Conservation (phyloP, 2,329 filamentous ascomycete species). For the Leptoxyphium fumago region DNA sequence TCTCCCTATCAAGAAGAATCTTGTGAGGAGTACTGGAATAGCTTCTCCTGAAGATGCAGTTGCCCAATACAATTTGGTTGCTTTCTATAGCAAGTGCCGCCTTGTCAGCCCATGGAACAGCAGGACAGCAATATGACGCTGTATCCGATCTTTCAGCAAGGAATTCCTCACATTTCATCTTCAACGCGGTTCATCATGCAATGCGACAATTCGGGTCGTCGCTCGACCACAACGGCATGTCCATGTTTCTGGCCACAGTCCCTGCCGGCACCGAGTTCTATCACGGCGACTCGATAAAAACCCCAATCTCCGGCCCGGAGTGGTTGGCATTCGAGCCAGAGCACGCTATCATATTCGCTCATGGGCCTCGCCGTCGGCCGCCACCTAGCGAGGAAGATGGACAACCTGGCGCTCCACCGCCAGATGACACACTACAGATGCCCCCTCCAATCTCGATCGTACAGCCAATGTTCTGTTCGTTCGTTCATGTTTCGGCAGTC, state of each 20-base stretch:
- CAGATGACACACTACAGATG: not conserved
- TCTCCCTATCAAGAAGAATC: no score
- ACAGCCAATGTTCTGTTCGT: no score
- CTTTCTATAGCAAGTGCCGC: no score
- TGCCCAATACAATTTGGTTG: no score
- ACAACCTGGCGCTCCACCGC: not conserved
- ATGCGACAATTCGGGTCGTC: slow-evolving; percentile 63
- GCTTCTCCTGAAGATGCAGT: no score
- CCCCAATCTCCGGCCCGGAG: slow-evolving; percentile 40
- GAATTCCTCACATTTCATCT: slow-evolving; percentile 29
- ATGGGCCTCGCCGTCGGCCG: slow-evolving; percentile 9
- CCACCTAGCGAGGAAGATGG: slow-evolving; percentile 3
- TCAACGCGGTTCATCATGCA: slow-evolving; percentile 58
- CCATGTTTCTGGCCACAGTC: slow-evolving; percentile 51
- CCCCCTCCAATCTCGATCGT: not conserved
- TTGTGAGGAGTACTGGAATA: no score
- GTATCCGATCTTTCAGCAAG: no score
- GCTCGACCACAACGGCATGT: slow-evolving; percentile 61
- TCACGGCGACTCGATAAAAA: slow-evolving; percentile 40
- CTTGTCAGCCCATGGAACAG: no score
- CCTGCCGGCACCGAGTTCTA: slow-evolving; percentile 52
- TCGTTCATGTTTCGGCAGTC: no score
- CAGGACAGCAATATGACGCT: no score
- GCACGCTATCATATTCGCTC: slow-evolving; percentile 52
- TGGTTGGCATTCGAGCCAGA: slow-evolving; percentile 69